Evolutionary conservation across 139 green algal species (phyloP).

Genomic region (Klebsormidium nitens): DNA sequence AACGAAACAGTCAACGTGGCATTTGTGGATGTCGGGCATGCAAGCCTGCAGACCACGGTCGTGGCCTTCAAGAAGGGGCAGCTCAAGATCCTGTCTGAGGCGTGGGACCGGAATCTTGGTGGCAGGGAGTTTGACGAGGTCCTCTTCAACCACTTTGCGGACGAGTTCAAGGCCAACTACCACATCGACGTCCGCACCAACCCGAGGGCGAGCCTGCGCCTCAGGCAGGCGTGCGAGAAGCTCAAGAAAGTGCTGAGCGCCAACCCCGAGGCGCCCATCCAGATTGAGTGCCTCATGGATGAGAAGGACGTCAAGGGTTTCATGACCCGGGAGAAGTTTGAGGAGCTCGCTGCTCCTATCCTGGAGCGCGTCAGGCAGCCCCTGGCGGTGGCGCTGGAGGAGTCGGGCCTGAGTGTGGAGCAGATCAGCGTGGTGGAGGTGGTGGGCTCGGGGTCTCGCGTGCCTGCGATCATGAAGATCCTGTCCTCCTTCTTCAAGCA

Average conservation of each 20-base stretch:
- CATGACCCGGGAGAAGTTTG: slow-evolving; percentile 80
- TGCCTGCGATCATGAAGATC: slow-evolving; percentile 66
- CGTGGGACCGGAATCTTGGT: slow-evolving; percentile 88
- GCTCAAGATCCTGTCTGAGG: slow-evolving; percentile 77
- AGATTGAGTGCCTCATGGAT: slow-evolving; percentile 87
- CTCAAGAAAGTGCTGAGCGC: slow-evolving; percentile 90
- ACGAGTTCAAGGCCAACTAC: slow-evolving; percentile 74
- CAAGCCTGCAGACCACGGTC: slow-evolving; percentile 79
- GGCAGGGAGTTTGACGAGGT: slow-evolving; percentile 82
- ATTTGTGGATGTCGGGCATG: slow-evolving; percentile 93
- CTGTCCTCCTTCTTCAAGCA: slow-evolving; percentile 58
- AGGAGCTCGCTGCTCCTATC: slow-evolving; percentile 64
- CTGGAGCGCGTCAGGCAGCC: slow-evolving; percentile 57
- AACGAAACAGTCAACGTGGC: slow-evolving; percentile 75
- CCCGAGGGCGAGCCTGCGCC: slow-evolving; percentile 72
- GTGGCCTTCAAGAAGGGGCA: slow-evolving; percentile 83
- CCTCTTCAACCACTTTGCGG: slow-evolving; percentile 89
- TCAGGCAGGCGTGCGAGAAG: slow-evolving; percentile 80
- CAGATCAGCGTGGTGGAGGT: slow-evolving; percentile 85
- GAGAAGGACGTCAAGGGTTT: slow-evolving; percentile 74
- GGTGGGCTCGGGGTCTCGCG: slow-evolving; percentile 75
- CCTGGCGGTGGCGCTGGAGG: slow-evolving; percentile 48
- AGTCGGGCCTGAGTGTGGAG: slow-evolving; percentile 50
- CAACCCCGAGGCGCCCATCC: slow-evolving; percentile 73
- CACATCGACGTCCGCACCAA: slow-evolving; percentile 80